phyloP scores from a whole-genome alignment of 2,329 filamentous ascomycete species.

The Fusarium sororula region DNA sequence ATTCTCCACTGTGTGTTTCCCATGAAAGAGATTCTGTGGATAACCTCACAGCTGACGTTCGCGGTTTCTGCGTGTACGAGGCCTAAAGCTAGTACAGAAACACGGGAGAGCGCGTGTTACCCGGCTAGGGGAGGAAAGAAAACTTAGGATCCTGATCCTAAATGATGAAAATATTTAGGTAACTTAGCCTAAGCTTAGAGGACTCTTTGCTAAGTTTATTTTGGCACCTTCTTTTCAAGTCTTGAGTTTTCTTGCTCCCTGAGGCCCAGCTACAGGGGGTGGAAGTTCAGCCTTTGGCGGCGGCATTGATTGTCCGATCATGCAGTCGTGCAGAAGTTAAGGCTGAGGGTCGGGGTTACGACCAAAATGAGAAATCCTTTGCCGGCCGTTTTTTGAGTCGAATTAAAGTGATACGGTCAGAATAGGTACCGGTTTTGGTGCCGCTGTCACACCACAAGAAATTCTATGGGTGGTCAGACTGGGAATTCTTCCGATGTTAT shows the following conservation, averaged over 20 bases:
- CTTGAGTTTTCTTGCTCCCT: background rate
- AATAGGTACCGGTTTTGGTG: background rate
- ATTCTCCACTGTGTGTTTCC: background rate
- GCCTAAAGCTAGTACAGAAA: background rate
- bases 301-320: constrained; percentile 2
- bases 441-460: background rate
- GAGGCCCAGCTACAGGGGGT: background rate
- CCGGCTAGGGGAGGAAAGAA: background rate
- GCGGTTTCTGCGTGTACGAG: background rate
- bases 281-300: background rate
- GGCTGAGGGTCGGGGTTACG: background rate
- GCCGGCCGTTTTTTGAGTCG: background rate
- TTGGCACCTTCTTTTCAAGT: background rate
- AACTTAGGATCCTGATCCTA: background rate
- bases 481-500: background rate
- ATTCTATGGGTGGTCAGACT: background rate
- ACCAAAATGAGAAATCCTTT: background rate
- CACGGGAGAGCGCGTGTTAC: background rate
- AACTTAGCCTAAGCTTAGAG: background rate
- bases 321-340: background rate
- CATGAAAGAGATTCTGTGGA: background rate
- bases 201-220: background rate
- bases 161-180: background rate
- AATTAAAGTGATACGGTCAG: background rate
- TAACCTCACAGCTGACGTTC: background rate